These are phyloP conservation scores for Pseudogymnoascus sp. DNA, from an alignment of 2,329 filamentous ascomycete genomes.

Conservation along the genomic window DNA sequence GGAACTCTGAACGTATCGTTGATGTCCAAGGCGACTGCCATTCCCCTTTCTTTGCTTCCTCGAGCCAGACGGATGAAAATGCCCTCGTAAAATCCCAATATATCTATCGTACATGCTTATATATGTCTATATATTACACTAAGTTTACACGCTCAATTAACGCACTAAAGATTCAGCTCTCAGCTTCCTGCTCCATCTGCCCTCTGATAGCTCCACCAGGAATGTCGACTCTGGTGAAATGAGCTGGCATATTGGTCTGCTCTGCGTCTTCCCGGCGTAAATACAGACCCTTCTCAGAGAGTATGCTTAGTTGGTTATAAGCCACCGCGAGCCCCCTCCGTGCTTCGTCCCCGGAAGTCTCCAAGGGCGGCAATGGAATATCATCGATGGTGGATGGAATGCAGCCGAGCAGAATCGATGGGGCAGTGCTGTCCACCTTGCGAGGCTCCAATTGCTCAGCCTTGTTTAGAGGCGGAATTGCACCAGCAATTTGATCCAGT, in stretches of 20 bases:
- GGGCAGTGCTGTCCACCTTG: slow-evolving; percentile 8
- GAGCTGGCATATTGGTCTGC: not conserved
- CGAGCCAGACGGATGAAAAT: not conserved
- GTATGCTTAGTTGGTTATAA: slow-evolving; percentile 18
- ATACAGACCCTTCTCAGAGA: slow-evolving; percentile 10
- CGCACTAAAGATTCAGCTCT: not conserved
- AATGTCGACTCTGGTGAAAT: slow-evolving; percentile 12
- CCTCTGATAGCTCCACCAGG: slow-evolving; percentile 18
- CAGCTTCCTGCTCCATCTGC: slow-evolving; percentile 13
- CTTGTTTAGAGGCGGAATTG: not conserved
- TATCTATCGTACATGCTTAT: not conserved
- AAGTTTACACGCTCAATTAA: not conserved
- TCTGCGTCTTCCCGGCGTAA: not conserved
- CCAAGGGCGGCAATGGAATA: slow-evolving; percentile 15
- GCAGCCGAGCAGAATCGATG: slow-evolving; percentile 29
- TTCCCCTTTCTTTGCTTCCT: not conserved
- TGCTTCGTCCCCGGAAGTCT: not conserved
- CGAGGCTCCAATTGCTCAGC: not conserved
- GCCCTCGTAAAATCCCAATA: not conserved
- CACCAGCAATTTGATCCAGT: slow-evolving; percentile 19
- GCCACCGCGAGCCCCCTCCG: not conserved
- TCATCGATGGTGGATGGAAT: slow-evolving; percentile 29
- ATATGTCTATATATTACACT: not conserved
- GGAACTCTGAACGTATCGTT: too few species aligned
- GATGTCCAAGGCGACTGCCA: not conserved